phyloP scores from a whole-genome alignment of 1,284 basidiomycete species.

The Cryptococcus jaspeensis region DNA sequence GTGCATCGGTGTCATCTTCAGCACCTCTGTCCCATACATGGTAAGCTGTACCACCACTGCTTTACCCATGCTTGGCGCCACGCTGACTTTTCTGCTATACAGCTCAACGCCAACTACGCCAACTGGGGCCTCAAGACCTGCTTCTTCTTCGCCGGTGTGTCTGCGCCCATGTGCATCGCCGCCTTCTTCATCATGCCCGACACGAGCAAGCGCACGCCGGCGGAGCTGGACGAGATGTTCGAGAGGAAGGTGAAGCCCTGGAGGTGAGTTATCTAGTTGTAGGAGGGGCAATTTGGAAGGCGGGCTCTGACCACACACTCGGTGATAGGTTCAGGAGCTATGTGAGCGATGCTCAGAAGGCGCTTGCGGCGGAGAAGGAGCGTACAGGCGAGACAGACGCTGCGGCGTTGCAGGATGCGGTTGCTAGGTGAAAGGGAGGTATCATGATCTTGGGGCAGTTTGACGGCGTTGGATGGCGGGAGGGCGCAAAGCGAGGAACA shows the following conservation, averaged over 20 bases:
- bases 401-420: background rate
- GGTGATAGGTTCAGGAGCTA: constrained; percentile 13
- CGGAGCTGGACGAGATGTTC: constrained; percentile 26
- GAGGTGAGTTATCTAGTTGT: constrained; percentile 1
- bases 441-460: no score
- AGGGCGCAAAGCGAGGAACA: no score
- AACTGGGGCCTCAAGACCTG: constrained; percentile 27
- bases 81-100: background rate
- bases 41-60: background rate
- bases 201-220: constrained; percentile 11
- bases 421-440: no score
- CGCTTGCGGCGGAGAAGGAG: constrained; percentile 14
- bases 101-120: constrained; percentile 15
- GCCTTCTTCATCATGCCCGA: constrained; percentile 24
- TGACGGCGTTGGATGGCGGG: no score
- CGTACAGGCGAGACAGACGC: constrained; percentile 45
- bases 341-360: constrained; percentile 18
- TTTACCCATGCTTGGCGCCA: no score
- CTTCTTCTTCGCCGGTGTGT: constrained; percentile 25
- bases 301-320: background rate
- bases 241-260: constrained; percentile 21
- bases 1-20: constrained; percentile 19
- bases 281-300: no score
- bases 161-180: constrained; percentile 7
- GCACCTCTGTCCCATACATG: constrained; percentile 22